phyloP scores from a whole-genome alignment of 2,329 filamentous ascomycete species.

The Pseudogymnoascus sp. region DNA sequence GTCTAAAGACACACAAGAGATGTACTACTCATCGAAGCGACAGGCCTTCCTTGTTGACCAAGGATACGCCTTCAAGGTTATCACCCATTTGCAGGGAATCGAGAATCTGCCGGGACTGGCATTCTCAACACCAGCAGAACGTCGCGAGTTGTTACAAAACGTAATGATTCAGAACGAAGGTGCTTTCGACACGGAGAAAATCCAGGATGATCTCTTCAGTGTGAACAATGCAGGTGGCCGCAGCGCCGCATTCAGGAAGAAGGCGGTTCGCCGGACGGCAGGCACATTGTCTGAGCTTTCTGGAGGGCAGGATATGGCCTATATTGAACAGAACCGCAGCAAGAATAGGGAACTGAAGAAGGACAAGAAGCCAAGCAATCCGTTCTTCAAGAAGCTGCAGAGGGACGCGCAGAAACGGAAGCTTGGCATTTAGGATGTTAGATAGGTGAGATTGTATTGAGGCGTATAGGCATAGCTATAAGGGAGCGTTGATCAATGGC shows the following conservation, averaged over 20 bases:
- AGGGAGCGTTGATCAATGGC: not conserved
- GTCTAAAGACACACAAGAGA: slow-evolving; percentile 94
- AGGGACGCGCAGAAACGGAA: slow-evolving; percentile 52
- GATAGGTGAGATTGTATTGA: not conserved
- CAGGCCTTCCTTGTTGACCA: slow-evolving; percentile 97
- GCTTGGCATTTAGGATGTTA: slow-evolving; percentile 29
- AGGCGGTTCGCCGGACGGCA: slow-evolving; percentile 66
- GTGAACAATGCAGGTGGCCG: slow-evolving; percentile 28
- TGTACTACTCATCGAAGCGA: slow-evolving; percentile 94
- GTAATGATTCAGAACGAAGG: slow-evolving; percentile 83
- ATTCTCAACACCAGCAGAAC: slow-evolving; percentile 70
- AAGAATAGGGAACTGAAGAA: slow-evolving; percentile 60
- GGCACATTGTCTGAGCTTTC: slow-evolving; percentile 79
- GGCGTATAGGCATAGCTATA: not conserved
- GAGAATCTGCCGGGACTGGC: slow-evolving; percentile 73
- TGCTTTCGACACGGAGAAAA: slow-evolving; percentile 61
- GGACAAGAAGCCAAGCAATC: slow-evolving; percentile 46
- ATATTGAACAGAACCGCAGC: slow-evolving; percentile 72
- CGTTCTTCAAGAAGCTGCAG: slow-evolving; percentile 59
- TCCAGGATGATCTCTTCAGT: slow-evolving; percentile 59
- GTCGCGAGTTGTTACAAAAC: slow-evolving; percentile 78
- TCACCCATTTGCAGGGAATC: slow-evolving; percentile 88
- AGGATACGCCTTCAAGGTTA: slow-evolving; percentile 98
- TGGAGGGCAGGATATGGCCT: slow-evolving; percentile 96
- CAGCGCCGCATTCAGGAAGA: slow-evolving; percentile 39